Base-by-base conservation (phyloP, 2,329 filamentous ascomycete genomes). In the Colletotrichum zoysiae region DNA sequence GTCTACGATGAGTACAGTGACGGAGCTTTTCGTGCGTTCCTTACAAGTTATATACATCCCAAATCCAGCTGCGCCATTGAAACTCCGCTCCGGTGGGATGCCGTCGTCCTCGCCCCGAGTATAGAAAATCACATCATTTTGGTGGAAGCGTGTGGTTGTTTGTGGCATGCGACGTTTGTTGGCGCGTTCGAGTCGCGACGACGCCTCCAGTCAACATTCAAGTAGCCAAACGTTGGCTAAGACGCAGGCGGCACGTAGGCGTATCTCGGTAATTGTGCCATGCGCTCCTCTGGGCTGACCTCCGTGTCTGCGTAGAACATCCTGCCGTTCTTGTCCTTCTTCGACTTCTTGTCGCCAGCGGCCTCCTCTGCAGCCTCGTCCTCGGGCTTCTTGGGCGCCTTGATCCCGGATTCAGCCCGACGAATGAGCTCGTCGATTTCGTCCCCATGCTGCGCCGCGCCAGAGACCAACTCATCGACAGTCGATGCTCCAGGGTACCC, bases 201-300 rank as follows among this genome's bases (percentile, higher is more conserved):
- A 35, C 46, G 40, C 42, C 44, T 50, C 44, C 2, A 18, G 38
- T 40, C 53, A n/a, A 62, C 42, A 30, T 53, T 23, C 44, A 35
- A 38, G 11, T 35, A 50, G 56, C 18, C 4, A 23, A 14, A 35
- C 7, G 16, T 20, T 55, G 53, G 42, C 58, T 57, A 55, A 53
- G 55, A 68, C 48, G 65, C 75, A 40, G 64, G 72, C 51, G 87
- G 88, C 78, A 85, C 84, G 80, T 89, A 92, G 77, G 91, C 90
- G 84, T 97, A 97, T 81, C 90, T 91, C 73, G 92, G 86, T 84
- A 96, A 84, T 78, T 85, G 83, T 38, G 94, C 92, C 93, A 97
- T 95, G 83, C 91, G 94, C 86, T 97, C 95, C 84, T 98, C 95
- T 1, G 94, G 93, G 77, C 93, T 96, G 78, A 91, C 84, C 70